phyloP scores from a whole-genome alignment of 257 asterid genomes.

The Thymus quinquecostatus region DNA sequence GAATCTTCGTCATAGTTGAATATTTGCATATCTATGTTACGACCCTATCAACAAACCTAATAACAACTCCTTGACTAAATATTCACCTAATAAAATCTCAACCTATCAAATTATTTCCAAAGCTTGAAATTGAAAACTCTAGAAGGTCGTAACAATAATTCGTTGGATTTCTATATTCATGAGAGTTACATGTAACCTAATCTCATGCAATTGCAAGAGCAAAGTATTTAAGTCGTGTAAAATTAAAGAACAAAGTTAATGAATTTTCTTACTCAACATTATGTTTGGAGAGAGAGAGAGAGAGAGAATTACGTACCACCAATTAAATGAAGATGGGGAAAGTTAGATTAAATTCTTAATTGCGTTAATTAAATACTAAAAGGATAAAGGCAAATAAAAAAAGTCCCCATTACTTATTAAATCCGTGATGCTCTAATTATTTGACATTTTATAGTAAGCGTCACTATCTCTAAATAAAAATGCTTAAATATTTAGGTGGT shows the following conservation, averaged over 20 bases:
- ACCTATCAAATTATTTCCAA: background rate
- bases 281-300: too few species aligned
- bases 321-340: background rate
- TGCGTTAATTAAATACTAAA: too few species aligned
- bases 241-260: background rate
- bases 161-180: background rate
- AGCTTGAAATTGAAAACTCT: background rate
- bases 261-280: too few species aligned
- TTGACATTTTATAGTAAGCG: too few species aligned
- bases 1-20: too few species aligned
- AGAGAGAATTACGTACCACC: background rate
- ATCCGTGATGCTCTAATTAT: background rate
- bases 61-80: background rate
- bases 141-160: conserved; percentile 12
- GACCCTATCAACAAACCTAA: too few species aligned
- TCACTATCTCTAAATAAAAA: too few species aligned
- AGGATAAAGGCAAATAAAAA: too few species aligned
- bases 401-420: background rate
- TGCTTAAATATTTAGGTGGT: background rate
- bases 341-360: background rate
- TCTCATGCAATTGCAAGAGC: background rate
- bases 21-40: too few species aligned
- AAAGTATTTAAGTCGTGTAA: background rate
- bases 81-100: background rate
- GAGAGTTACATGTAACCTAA: conserved; percentile 14